phyloP scores from a whole-genome alignment of 1,284 basidiomycete species.

The Pisolithus thermaeus region DNA sequence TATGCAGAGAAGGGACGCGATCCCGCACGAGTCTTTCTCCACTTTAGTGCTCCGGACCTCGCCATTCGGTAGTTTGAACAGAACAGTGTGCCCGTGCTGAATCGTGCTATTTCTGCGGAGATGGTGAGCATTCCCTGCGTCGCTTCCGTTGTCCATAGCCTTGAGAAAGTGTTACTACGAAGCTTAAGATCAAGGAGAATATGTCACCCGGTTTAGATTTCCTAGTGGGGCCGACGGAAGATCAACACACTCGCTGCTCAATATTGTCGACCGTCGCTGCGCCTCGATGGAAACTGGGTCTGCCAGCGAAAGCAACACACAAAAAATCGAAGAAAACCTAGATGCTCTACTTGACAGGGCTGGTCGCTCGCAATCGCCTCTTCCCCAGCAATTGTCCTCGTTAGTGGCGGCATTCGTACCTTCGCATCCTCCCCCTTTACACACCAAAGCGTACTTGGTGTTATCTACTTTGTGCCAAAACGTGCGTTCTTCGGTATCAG shows the following conservation, averaged over 20 bases:
- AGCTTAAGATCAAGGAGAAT: background rate
- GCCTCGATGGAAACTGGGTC: slow-evolving; percentile 6
- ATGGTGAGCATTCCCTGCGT: slow-evolving; percentile 2
- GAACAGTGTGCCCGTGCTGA: slow-evolving; percentile 54
- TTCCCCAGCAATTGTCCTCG: slow-evolving; percentile 51
- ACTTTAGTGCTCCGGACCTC: slow-evolving; percentile 64
- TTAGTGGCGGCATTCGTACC: slow-evolving; percentile 54
- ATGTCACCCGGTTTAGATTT: background rate
- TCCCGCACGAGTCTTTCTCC: slow-evolving; percentile 57
- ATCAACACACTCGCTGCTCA: background rate
- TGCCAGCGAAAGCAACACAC: background rate
- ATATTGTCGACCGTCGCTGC: background rate
- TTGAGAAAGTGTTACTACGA: background rate
- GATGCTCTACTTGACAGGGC: slow-evolving; percentile 34
- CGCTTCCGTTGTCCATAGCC: slow-evolving; percentile 12
- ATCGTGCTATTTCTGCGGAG: slow-evolving; percentile 35
- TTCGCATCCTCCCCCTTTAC: slow-evolving; percentile 35
- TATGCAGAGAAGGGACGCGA: slow-evolving; percentile 1
- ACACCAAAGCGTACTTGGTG: slow-evolving; percentile 62
- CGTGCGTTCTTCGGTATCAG: slow-evolving; percentile 35
- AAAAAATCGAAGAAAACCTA: slow-evolving; percentile 11
- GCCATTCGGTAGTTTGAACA: slow-evolving; percentile 64
- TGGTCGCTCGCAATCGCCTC: slow-evolving; percentile 29
- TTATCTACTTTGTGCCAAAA: slow-evolving; percentile 63
- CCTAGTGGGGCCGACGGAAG: background rate